phyloP scores from a whole-genome alignment of 148 eudicot species.

The Diospyros kaki region DNA sequence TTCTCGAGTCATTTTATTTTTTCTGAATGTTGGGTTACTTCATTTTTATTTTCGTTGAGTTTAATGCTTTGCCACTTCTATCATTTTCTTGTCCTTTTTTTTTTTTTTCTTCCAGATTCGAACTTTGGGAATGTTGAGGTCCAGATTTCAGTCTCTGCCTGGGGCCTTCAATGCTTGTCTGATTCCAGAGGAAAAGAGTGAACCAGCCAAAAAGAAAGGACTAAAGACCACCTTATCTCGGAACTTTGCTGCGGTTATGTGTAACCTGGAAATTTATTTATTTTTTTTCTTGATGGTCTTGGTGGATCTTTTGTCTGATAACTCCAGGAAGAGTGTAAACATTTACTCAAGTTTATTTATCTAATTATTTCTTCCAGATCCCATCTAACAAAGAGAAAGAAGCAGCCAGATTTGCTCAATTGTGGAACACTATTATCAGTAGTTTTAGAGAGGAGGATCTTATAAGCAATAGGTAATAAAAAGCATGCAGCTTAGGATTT shows the following conservation, averaged over 20 bases:
- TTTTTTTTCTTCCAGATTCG: constrained; percentile 61
- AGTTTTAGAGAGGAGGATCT: constrained; percentile 98
- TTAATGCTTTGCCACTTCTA: not conserved
- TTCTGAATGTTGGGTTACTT: not conserved
- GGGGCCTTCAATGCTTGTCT: constrained; percentile 88
- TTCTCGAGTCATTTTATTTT: not conserved
- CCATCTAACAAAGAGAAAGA: constrained; percentile 71
- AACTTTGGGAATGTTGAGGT: constrained; percentile 91
- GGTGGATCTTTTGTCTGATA: constrained; percentile 2
- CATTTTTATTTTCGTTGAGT: not conserved
- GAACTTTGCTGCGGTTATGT: constrained; percentile 52
- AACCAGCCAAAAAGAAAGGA: constrained; percentile 82
- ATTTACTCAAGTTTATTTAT: not conserved
- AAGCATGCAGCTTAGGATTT: not conserved
- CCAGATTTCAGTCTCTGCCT: constrained; percentile 85
- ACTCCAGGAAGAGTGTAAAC: not conserved
- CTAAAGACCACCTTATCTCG: constrained; percentile 82
- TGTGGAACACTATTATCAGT: constrained; percentile 95
- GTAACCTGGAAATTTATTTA: not conserved
- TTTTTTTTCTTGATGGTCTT: not conserved
- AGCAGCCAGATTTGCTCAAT: constrained; percentile 96
- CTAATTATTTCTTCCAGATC: constrained; percentile 36
- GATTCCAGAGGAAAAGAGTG: constrained; percentile 74
- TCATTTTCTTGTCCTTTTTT: not conserved
- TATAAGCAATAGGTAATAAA: constrained; percentile 31